phyloP scores from a whole-genome alignment of 306 rosid genomes.

The Fragaria ananassa region DNA sequence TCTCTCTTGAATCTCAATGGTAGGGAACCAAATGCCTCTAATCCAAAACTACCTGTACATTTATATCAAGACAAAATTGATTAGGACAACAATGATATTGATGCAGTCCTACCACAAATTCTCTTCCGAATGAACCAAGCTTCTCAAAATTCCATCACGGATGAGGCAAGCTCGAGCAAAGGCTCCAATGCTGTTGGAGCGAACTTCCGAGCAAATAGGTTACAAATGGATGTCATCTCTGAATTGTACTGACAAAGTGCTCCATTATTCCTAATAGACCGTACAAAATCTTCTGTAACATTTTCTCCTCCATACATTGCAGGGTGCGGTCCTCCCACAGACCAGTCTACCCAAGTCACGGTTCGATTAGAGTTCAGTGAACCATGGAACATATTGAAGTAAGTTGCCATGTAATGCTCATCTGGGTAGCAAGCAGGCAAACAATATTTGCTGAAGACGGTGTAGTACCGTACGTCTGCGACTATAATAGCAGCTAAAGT shows the following conservation, averaged over 20 bases:
- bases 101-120: neutral
- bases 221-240: constrained; percentile 67
- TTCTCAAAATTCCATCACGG: constrained; percentile 59
- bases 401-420: constrained; percentile 86
- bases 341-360: constrained; percentile 91
- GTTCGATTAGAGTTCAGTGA: constrained; percentile 73
- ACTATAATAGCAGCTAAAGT: constrained; percentile 47
- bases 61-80: neutral
- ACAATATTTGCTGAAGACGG: constrained; percentile 66
- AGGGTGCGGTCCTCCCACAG: constrained; percentile 87
- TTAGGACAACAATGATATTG: neutral
- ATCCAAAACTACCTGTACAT: constrained; percentile 9
- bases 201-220: constrained; percentile 89
- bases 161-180: constrained; percentile 55
- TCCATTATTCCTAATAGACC: constrained; percentile 57
- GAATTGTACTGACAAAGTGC: constrained; percentile 69
- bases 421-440: constrained; percentile 96
- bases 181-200: constrained; percentile 61
- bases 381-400: constrained; percentile 72
- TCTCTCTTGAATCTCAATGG: constrained; percentile 6
- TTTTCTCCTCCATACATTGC: constrained; percentile 50
- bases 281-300: constrained; percentile 54
- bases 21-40: neutral
- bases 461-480: constrained; percentile 56
- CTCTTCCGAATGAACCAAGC: constrained; percentile 8